Conservation (phyloP, 306 rosid genomes). For the Cotoneaster glaucophyllus region DNA sequence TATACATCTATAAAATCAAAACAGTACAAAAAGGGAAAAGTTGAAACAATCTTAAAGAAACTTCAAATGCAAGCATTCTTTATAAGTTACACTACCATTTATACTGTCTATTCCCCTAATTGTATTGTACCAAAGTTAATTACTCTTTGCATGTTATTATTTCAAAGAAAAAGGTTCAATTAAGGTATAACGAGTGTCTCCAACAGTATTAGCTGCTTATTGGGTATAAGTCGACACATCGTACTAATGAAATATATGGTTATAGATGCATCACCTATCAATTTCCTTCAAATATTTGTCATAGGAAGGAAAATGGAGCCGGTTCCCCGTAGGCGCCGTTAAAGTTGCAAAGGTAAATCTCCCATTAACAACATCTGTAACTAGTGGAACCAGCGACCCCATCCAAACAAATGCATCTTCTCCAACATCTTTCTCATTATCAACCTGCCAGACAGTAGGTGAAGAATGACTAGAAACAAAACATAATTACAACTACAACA, state of each 20-base stretch:
- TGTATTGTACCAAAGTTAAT: background rate
- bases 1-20: slow-evolving; percentile 34
- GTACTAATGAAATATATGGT: background rate
- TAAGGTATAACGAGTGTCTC: background rate
- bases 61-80: no score
- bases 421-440: slow-evolving; percentile 54
- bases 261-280: slow-evolving; percentile 42
- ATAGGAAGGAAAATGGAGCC: slow-evolving; percentile 79
- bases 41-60: background rate
- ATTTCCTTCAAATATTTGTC: slow-evolving; percentile 68
- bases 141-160: no score
- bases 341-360: slow-evolving; percentile 78
- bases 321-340: slow-evolving; percentile 65
- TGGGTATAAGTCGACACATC: background rate
- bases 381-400: slow-evolving; percentile 63
- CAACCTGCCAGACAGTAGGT: slow-evolving; percentile 39
- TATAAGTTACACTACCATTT: background rate
- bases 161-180: no score
- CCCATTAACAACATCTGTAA: slow-evolving; percentile 67
- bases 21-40: background rate
- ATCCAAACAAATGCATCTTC: slow-evolving; percentile 95
- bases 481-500: background rate
- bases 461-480: slow-evolving; percentile 8
- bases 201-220: background rate
- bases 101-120: background rate